Percentiles rank a stretch among this genome's conserved stretches.
phyloP scores from a whole-genome alignment of 495 filamentous ascomycete genomes.

The Astrocystis sublimbata region DNA sequence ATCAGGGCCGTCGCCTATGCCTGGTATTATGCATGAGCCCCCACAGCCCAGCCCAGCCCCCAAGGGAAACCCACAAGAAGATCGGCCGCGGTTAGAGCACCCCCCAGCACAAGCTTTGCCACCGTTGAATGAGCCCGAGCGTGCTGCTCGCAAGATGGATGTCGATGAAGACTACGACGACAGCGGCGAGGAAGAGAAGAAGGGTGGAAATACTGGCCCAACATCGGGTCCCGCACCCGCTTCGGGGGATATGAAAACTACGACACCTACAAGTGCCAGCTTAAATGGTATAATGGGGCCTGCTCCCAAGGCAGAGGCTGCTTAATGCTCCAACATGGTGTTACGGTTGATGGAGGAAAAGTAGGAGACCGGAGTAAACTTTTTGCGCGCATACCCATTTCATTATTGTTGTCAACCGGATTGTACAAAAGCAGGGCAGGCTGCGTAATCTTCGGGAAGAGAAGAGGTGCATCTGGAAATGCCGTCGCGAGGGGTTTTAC shows the following conservation, averaged over 20 bases:
- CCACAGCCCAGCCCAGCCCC: slow-evolving; percentile 56
- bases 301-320: slow-evolving; percentile 38
- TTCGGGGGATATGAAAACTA: slow-evolving; percentile 50
- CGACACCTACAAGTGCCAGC: slow-evolving; percentile 42
- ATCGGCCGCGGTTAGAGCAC: slow-evolving; percentile 50
- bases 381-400: slow-evolving; percentile 20
- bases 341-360: neutral
- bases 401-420: neutral
- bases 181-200: slow-evolving; percentile 85
- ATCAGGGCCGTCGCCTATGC: slow-evolving; percentile 60
- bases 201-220: slow-evolving; percentile 42
- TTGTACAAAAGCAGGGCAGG: slow-evolving; percentile 18
- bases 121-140: slow-evolving; percentile 64
- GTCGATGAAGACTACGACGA: slow-evolving; percentile 95
- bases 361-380: too few species aligned
- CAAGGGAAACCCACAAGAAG: slow-evolving; percentile 60
- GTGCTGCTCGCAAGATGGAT: slow-evolving; percentile 91
- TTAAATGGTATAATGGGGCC: slow-evolving; percentile 51
- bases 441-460: neutral
- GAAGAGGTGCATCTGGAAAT: neutral
- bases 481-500: neutral
- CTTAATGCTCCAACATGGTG: neutral
- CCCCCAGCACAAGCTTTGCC: slow-evolving; percentile 48
- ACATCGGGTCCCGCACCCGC: slow-evolving; percentile 38
- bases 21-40: slow-evolving; percentile 55